Base-by-base conservation (phyloP, 2,329 filamentous ascomycete genomes). In the Paracamarosporium sp. region DNA sequence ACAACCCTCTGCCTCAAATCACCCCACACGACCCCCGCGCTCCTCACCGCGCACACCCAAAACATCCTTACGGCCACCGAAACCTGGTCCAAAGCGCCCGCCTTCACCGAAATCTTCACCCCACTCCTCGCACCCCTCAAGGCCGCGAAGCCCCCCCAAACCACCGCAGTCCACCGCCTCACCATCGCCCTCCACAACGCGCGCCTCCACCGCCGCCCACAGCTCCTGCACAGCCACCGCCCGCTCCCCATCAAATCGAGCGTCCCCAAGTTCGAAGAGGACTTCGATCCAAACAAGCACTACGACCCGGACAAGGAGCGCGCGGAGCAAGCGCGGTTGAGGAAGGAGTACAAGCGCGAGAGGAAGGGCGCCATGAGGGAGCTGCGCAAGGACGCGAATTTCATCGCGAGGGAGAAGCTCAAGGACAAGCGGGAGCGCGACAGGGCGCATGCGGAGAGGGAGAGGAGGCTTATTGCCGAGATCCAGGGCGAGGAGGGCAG, bases 281-380 rank as follows among this genome's bases (percentile, higher is more conserved):
- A 86, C 56, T 99, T 93, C 85, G 95, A 96, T 76, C 95, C 95
- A 3, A 88, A 91, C 81, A 94, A 93, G 80, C 95, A 98, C 84
- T 98, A 99, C 85, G 96, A 99, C 74, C 93, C 93, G 0, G 91
- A 99, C 78, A 89, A 89, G 66, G 93, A 97, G 78, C 91, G 95
- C 31, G 89, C 91, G 22, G 93, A 97, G 72, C 79, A 90, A 60
- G 88, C 88, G 72, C 95, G 93, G 78, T 85, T 99, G 72, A 89
- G 88, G 80, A 89, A 89, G 61, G 94, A 98, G 81, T 91, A 93
- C 85, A 97, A 96, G 87, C 88, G 90, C 73, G 95, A 99, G 84
- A 86, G 88, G 77, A 99, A 99, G 86, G 94, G 93, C 1, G 94
- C 93, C 6, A 86, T 99, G 82, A 87, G 95, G 67, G 95, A 99